These are phyloP conservation scores for Crassisporium funariophilum DNA, from an alignment of 768 basidiomycete genomes.

Conservation along the genomic window DNA sequence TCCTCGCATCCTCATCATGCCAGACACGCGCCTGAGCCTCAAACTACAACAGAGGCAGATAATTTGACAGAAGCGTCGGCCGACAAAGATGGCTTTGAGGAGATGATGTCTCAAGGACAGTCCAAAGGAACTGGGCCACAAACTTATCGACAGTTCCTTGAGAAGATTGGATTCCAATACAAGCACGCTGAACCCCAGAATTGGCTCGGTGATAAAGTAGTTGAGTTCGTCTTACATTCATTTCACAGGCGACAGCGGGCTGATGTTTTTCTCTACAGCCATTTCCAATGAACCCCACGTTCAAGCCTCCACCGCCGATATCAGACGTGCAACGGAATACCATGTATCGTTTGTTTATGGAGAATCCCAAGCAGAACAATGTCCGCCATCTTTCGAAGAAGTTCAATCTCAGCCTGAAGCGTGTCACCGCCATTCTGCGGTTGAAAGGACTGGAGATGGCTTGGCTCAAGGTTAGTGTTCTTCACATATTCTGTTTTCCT, in stretches of 20 bases:
- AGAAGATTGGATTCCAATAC: constrained; percentile 42
- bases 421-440: constrained; percentile 81
- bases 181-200: constrained; percentile 51
- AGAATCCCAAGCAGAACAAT: constrained; percentile 55
- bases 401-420: constrained; percentile 71
- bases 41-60: constrained; percentile 20
- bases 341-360: constrained; percentile 65
- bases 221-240: constrained; percentile 40
- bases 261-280: constrained; percentile 52
- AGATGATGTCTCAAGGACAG: constrained; percentile 8
- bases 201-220: constrained; percentile 64
- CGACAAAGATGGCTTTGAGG: constrained; percentile 6
- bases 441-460: constrained; percentile 76
- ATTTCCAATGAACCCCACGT: constrained; percentile 84
- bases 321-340: constrained; percentile 58
- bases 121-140: constrained; percentile 21
- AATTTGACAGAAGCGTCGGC: constrained; percentile 19
- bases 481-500: constrained; percentile 17
- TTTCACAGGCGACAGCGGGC: background rate
- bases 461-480: constrained; percentile 67
- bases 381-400: constrained; percentile 62
- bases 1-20: constrained; percentile 23
- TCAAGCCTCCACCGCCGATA: constrained; percentile 77
- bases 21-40: constrained; percentile 28
- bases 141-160: constrained; percentile 44